A percentile compares a stretch with the other conserved stretches of the same genome.
These are phyloP conservation scores for Volvariella surrecta DNA, from an alignment of 1,284 basidiomycete species.

Conservation along the genomic window DNA sequence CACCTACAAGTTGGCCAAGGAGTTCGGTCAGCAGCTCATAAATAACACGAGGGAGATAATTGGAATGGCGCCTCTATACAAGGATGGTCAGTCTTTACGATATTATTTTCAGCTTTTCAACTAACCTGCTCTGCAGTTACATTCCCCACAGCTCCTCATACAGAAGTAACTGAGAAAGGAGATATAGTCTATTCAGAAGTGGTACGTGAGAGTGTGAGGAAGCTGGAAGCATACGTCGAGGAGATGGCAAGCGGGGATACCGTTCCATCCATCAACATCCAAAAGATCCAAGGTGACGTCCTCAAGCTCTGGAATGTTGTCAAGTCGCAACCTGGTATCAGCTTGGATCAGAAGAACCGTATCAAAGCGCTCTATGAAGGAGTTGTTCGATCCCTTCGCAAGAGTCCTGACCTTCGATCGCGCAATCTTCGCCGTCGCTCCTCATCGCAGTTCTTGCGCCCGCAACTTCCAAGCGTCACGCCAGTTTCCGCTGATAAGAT, in stretches of 20 bases:
- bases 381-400: constrained; percentile 77
- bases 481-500: constrained; percentile 85
- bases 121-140: constrained; percentile 53
- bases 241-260: constrained; percentile 97
- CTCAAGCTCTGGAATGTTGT: constrained; percentile 96
- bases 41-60: constrained; percentile 89
- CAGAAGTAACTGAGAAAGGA: constrained; percentile 88
- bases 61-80: constrained; percentile 81
- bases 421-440: constrained; percentile 63
- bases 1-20: constrained; percentile 90
- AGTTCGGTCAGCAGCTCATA: constrained; percentile 94
- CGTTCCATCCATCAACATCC: constrained; percentile 81
- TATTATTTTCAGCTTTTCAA: constrained; percentile 2
- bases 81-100: constrained; percentile 70
- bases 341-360: constrained; percentile 93
- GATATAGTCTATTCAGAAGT: constrained; percentile 95
- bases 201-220: constrained; percentile 91
- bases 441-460: constrained; percentile 91
- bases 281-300: constrained; percentile 95
- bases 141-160: constrained; percentile 96
- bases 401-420: constrained; percentile 52
- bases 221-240: constrained; percentile 96
- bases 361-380: constrained; percentile 97
- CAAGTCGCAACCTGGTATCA: constrained; percentile 94
- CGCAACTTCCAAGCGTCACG: constrained; percentile 70